Evolutionary conservation across 2,329 filamentous ascomycete genomes (phyloP).

Genomic region (Pseudonectria foliicola): DNA sequence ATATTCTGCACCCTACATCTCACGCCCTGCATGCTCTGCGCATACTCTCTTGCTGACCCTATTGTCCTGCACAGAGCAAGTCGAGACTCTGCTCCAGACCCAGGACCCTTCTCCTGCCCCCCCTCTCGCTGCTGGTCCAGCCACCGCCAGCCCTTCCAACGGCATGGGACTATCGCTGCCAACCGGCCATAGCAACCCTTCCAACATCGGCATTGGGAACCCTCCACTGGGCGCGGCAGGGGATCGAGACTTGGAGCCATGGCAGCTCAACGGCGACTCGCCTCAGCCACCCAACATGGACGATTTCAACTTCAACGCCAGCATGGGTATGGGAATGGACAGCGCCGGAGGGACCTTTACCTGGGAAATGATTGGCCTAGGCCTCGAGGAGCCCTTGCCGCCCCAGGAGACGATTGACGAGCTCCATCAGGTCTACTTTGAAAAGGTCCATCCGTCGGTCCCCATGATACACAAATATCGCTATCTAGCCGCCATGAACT

Average conservation of each 20-base stretch:
- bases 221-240: slow-evolving; percentile 39
- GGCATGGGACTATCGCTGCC: slow-evolving; percentile 21
- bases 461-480: slow-evolving; percentile 87
- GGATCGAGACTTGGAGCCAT: slow-evolving; percentile 45
- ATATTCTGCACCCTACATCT: no score
- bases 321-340: slow-evolving; percentile 43
- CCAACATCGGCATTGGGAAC: slow-evolving; percentile 31
- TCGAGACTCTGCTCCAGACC: slow-evolving; percentile 82
- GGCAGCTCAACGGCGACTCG: slow-evolving; percentile 49
- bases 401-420: slow-evolving; percentile 67
- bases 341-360: slow-evolving; percentile 53
- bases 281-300: slow-evolving; percentile 42
- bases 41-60: slow-evolving; percentile 9
- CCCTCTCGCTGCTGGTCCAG: slow-evolving; percentile 11
- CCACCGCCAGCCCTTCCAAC: slow-evolving; percentile 24
- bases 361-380: slow-evolving; percentile 68
- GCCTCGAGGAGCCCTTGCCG: slow-evolving; percentile 52
- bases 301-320: slow-evolving; percentile 50
- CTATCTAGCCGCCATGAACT: slow-evolving; percentile 81
- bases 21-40: background rate
- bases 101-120: slow-evolving; percentile 48
- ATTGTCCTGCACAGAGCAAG: slow-evolving; percentile 61
- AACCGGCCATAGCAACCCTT: slow-evolving; percentile 18
- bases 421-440: slow-evolving; percentile 82
- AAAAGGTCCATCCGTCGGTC: slow-evolving; percentile 77